phyloP scores from a whole-genome alignment of 257 asterid genomes.

The Lycium ferocissimum region DNA sequence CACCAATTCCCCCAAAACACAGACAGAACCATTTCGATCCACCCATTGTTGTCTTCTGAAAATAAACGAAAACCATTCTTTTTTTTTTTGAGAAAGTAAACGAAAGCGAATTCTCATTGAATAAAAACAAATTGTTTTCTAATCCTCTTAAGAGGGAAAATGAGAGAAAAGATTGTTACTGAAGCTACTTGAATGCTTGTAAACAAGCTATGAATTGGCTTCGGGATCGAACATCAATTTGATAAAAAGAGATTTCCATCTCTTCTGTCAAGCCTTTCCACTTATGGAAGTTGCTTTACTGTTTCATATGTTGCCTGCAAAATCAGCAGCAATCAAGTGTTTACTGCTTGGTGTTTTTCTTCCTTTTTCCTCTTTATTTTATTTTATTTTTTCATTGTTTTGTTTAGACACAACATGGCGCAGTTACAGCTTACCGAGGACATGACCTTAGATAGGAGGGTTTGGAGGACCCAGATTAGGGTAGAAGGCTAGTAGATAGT shows the following conservation, averaged over 20 bases:
- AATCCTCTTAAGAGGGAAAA: background rate
- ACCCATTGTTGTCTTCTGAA: background rate
- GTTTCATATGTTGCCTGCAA: constrained; percentile 24
- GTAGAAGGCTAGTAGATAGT: no score
- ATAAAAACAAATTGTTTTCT: background rate
- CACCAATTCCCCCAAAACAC: background rate
- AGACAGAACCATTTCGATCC: background rate
- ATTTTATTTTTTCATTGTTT: background rate
- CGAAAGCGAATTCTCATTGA: background rate
- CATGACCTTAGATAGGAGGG: no score
- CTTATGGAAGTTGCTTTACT: constrained; percentile 2
- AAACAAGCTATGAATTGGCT: background rate
- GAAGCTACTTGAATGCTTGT: constrained; percentile 9
- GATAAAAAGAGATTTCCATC: background rate
- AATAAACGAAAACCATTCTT: background rate
- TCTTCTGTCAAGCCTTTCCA: background rate
- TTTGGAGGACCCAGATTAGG: no score
- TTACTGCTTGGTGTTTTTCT: background rate
- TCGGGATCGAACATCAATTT: background rate
- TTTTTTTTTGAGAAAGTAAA: background rate
- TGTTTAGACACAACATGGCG: no score
- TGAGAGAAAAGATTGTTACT: background rate
- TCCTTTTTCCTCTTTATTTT: no score
- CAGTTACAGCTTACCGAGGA: no score
- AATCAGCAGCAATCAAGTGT: background rate